Percentiles rank a stretch among this genome's conserved stretches.
Evolutionary conservation across 2,329 filamentous ascomycete species (phyloP).

Genomic region (Sporothrix pseudoabietina): DNA sequence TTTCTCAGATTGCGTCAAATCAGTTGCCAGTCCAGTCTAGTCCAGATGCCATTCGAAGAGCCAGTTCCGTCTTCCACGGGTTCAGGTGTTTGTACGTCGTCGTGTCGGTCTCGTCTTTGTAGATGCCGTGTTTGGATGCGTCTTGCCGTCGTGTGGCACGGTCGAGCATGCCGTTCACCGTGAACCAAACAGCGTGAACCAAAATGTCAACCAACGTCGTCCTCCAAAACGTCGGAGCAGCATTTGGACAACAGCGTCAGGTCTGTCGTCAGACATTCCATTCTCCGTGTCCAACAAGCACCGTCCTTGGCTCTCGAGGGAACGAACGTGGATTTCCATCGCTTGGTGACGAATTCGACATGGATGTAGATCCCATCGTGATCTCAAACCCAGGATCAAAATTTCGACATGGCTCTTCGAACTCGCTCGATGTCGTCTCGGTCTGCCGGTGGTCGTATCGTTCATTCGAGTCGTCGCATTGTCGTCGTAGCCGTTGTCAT

Average conservation of each 20-base stretch:
- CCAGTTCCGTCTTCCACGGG: neutral
- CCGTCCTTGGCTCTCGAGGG: neutral
- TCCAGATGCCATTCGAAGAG: neutral
- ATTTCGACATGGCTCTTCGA: neutral
- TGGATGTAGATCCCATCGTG: neutral
- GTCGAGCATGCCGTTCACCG: neutral
- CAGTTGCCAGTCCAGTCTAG: neutral
- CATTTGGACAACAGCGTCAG: neutral
- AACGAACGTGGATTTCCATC: neutral
- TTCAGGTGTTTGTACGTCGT: neutral
- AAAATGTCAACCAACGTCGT: neutral
- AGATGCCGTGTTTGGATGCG: neutral
- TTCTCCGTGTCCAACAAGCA: neutral
- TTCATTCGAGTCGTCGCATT: neutral
- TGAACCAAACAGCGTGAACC: neutral
- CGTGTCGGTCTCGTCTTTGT: neutral
- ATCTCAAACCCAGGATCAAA: neutral
- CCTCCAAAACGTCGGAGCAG: neutral
- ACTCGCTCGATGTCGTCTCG: neutral
- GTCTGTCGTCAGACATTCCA: neutral
- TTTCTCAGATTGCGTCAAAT: neutral
- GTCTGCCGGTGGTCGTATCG: neutral
- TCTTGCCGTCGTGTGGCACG: neutral
- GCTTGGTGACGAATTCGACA: neutral
- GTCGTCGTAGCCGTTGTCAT: conserved; percentile 1